A percentile compares a stretch with the other conserved stretches of the same genome.
Evolutionary conservation across 1,284 basidiomycete species (phyloP).

Genomic region (Sporisorium reilianum): DNA sequence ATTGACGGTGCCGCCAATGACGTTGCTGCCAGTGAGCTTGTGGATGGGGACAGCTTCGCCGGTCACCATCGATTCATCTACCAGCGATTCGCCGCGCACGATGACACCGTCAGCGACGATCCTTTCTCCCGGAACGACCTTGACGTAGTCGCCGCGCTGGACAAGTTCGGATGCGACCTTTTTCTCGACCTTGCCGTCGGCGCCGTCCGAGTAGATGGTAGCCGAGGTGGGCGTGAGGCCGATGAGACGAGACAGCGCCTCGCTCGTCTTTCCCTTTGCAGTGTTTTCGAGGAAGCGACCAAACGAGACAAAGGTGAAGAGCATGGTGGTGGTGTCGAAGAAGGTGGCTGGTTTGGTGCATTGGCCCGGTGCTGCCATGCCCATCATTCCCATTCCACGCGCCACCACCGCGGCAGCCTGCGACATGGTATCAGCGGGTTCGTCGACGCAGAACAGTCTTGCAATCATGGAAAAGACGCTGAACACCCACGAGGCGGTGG

Average conservation of each 20-base stretch:
- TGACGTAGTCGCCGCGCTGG: slow-evolving; percentile 91
- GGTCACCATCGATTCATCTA: slow-evolving; percentile 97
- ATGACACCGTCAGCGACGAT: slow-evolving; percentile 95
- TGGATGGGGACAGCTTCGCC: slow-evolving; percentile 92
- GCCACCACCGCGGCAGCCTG: slow-evolving; percentile 7
- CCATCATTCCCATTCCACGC: slow-evolving; percentile 32
- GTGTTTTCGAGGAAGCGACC: slow-evolving; percentile 95
- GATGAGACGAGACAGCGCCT: slow-evolving; percentile 95
- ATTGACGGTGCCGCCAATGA: slow-evolving; percentile 98
- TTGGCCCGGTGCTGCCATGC: slow-evolving; percentile 62
- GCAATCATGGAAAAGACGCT: slow-evolving; percentile 78
- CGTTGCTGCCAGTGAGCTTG: slow-evolving; percentile 83
- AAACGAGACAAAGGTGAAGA: slow-evolving; percentile 95
- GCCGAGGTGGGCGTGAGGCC: slow-evolving; percentile 93
- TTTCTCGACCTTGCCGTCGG: slow-evolving; percentile 79
- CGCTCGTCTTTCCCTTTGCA: slow-evolving; percentile 96
- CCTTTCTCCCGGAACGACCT: slow-evolving; percentile 95
- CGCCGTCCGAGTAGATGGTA: slow-evolving; percentile 82
- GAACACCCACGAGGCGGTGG: slow-evolving; percentile 91
- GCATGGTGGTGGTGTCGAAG: slow-evolving; percentile 99
- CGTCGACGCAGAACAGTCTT: slow-evolving; percentile 53
- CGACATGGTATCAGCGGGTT: not conserved
- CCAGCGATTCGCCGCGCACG: slow-evolving; percentile 82
- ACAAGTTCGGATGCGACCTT: slow-evolving; percentile 93
- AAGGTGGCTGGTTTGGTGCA: slow-evolving; percentile 87